Percentiles rank a stretch among this genome's conserved stretches.
Conservation (phyloP, 768 basidiomycete genomes). For the Pleurotus tuoliensis region DNA sequence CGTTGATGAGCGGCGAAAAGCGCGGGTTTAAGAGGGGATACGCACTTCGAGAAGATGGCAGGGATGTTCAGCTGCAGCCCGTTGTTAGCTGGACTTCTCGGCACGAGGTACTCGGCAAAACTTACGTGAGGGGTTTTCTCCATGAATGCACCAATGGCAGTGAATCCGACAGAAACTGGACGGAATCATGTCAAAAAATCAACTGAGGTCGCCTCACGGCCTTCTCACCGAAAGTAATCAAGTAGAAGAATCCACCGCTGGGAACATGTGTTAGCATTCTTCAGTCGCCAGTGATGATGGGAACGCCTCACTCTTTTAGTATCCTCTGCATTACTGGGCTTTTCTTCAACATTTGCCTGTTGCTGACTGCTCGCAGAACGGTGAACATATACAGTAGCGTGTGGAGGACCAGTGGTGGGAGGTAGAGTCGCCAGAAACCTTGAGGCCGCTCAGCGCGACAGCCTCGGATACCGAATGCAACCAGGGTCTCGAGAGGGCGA, state of each 20-base stretch:
- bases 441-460: constrained; percentile 28
- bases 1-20: not conserved
- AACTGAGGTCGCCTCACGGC: not conserved
- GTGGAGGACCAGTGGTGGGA: constrained; percentile 35
- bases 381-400: constrained; percentile 33
- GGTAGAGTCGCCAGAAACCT: constrained; percentile 29
- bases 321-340: constrained; percentile 30
- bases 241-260: constrained; percentile 39
- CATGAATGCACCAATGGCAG: constrained; percentile 30
- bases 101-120: not conserved
- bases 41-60: constrained; percentile 32
- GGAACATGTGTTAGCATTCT: not conserved
- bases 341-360: constrained; percentile 25
- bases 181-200: not conserved
- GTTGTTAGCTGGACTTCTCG: not conserved
- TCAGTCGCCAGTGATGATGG: not conserved
- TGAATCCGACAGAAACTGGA: constrained; percentile 28
- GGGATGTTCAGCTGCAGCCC: constrained; percentile 29
- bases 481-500: constrained; percentile 9
- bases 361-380: constrained; percentile 28
- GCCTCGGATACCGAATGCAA: constrained; percentile 18
- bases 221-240: constrained; percentile 32
- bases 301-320: constrained; percentile 30
- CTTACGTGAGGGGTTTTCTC: constrained; percentile 23
- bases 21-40: not conserved